These are phyloP conservation scores for Penicillium tannophilum DNA, from an alignment of 495 filamentous ascomycete species.

Conservation along the genomic window DNA sequence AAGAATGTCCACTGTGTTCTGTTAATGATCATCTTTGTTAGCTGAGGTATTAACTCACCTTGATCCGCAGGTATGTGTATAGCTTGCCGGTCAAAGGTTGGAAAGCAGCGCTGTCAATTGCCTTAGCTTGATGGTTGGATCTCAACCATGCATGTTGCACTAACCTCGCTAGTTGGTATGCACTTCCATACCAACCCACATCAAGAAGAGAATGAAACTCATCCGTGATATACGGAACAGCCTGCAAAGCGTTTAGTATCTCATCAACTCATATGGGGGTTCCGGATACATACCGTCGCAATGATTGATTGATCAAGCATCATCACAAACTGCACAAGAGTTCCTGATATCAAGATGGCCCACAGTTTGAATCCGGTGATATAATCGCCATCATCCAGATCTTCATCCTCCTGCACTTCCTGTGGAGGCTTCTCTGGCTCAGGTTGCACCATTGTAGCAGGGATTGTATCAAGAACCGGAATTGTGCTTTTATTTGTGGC, in stretches of 20 bases:
- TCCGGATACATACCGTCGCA: neutral
- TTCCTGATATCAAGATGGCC: neutral
- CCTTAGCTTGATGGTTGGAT: neutral
- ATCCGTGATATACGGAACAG: conserved; percentile 26
- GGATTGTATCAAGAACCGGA: too few species aligned
- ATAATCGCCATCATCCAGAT: neutral
- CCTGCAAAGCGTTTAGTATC: conserved; percentile 1
- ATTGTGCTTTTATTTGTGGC: too few species aligned
- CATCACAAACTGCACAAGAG: neutral
- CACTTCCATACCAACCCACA: conserved; percentile 40
- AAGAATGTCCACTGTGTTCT: neutral
- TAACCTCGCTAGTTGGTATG: conserved; percentile 31
- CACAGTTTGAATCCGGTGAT: neutral
- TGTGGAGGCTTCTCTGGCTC: neutral
- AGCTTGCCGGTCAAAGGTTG: conserved; percentile 38
- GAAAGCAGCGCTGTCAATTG: conserved; percentile 23
- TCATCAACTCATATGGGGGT: neutral
- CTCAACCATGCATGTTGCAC: neutral
- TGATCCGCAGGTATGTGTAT: conserved; percentile 32
- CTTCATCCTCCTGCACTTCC: neutral
- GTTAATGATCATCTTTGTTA: neutral
- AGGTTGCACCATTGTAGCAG: too few species aligned
- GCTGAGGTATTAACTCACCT: conserved; percentile 16
- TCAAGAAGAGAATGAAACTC: conserved; percentile 31
- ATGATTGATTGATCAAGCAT: neutral